Percentiles rank a stretch among this genome's conserved stretches.
Conservation (phyloP, 164 flowering plant species). For the Annona squamosa region DNA sequence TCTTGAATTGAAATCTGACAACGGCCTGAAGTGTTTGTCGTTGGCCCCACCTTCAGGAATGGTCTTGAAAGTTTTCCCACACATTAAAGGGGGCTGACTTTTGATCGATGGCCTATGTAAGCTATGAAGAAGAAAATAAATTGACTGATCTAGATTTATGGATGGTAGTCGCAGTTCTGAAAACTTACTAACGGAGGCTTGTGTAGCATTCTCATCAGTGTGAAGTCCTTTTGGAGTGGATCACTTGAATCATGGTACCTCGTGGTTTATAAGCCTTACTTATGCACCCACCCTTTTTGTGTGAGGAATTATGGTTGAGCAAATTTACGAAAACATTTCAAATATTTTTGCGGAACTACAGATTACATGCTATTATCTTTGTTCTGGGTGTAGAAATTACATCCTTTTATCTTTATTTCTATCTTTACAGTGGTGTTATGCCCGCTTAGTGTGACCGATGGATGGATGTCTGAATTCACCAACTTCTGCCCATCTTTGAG, state of each 20-base stretch:
- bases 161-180: background rate
- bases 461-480: conserved; percentile 76
- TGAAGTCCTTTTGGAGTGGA: background rate
- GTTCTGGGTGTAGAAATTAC: background rate
- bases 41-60: background rate
- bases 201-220: background rate
- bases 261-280: background rate
- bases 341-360: background rate
- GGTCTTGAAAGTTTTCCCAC: background rate
- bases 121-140: background rate
- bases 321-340: background rate
- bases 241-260: background rate
- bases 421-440: conserved; percentile 69
- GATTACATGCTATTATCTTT: background rate
- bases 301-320: background rate
- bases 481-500: conserved; percentile 52
- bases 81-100: background rate
- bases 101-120: background rate
- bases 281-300: background rate
- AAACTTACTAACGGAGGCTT: background rate
- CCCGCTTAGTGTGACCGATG: conserved; percentile 89
- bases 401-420: background rate
- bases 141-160: background rate
- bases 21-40: background rate
- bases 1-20: background rate